These are phyloP conservation scores for Ceratocystis eucalypticola DNA, from an alignment of 2,329 filamentous ascomycete genomes.

Conservation along the genomic window DNA sequence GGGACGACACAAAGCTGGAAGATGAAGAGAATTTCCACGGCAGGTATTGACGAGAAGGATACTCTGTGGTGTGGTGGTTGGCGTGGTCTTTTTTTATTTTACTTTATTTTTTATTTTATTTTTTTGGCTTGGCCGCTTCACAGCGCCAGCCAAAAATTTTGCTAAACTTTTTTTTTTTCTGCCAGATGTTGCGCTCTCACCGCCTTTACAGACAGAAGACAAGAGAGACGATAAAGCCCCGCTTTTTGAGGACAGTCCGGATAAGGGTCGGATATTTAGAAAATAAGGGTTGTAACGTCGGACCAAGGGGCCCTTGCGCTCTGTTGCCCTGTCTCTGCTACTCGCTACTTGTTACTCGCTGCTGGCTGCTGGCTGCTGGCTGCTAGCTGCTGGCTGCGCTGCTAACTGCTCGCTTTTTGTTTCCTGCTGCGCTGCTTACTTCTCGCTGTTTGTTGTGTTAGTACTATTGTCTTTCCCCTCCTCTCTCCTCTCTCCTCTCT, in stretches of 20 bases:
- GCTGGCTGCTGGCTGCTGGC: too few species aligned
- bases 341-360: too few species aligned
- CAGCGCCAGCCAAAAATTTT: slow-evolving; percentile 15
- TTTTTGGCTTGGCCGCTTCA: not conserved
- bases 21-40: not conserved
- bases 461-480: too few species aligned
- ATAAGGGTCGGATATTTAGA: not conserved
- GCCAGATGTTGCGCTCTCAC: slow-evolving; percentile 11
- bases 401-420: too few species aligned
- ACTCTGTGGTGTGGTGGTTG: not conserved
- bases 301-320: not conserved
- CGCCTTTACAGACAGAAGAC: not conserved
- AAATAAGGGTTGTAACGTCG: not conserved
- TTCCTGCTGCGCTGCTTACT: too few species aligned
- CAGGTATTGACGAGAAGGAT: not conserved
- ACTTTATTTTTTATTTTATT: slow-evolving; percentile 4
- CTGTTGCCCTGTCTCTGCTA: too few species aligned
- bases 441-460: too few species aligned
- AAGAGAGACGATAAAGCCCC: slow-evolving; percentile 1
- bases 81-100: slow-evolving; percentile 9
- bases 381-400: too few species aligned
- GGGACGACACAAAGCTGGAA: not conserved
- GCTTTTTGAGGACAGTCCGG: not conserved
- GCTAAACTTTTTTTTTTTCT: slow-evolving; percentile 19
- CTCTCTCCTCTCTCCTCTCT: too few species aligned